Evolutionary conservation across 2,329 filamentous ascomycete species (phyloP), one percentile per base, ranked within the genome.

Genomic region (Dactylellina parvicollis): DNA sequence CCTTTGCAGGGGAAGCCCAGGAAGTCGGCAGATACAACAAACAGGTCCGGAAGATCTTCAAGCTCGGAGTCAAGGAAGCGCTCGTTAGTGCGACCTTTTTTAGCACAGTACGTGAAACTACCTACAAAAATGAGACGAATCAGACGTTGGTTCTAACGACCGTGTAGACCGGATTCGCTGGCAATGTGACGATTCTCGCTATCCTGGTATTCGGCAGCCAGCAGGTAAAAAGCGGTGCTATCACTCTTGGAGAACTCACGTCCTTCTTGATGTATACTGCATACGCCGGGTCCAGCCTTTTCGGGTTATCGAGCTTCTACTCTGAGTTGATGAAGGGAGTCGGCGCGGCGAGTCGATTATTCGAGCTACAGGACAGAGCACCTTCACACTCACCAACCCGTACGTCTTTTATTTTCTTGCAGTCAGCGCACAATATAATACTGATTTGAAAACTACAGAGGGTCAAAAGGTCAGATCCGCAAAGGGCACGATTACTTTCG

Each of bases 251-350:
- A 77, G 94, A 99, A 76, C 83, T 99, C 44, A 96, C 95, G 0
- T 96, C 92, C 0, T 99, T 99, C 82, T 86, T 99, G 83, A 98
- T 99, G 94, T 78, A 78, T 50, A 78, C 77, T 46, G 77, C 77
- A 22, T 78, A 89, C 77, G 88, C 88, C 59, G 88, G 88, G 16
- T 95, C 91, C 52, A 96, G 92, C 81, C 86, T 99, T 75, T 96
- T 98, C 77, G 95, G 95, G 2, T 84, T 99, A 1, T 96, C 92
- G 2, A 92, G 91, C 65, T 99, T 99, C 82, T 99, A 97, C 81
- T 96, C 93, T 0, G 95, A 99, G 80, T 85, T 99, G 74, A 99
- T 99, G 95, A 99, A 99, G 81, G 96, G 96, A 42, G 94, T 96
- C 2, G 95, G 96, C 78, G 95, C 95, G 42, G 95, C 95, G n/a